Base-by-base conservation (phyloP, 208 protist genomes). In the Acanthamoeba culbertsoni region DNA sequence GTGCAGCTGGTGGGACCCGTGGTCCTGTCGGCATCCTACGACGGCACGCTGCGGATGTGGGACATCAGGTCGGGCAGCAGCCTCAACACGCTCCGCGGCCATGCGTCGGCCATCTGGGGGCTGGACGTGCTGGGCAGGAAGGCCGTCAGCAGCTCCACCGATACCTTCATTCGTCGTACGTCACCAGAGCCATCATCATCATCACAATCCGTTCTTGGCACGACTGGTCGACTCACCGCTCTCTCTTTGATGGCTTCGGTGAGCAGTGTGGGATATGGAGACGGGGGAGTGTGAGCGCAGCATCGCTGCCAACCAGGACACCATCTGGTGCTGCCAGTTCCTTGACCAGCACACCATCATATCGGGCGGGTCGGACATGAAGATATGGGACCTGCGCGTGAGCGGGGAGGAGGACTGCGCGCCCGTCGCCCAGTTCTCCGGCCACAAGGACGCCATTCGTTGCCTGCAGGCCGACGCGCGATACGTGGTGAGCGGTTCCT, bases 261-360 rank as follows among this genome's bases (percentile, higher is more conserved):
- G n/a, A n/a, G n/a, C 23, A 88, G 77, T 57, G 14, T 88, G 77
- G 77, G 77, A 88, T 31, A 57, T 88, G 77, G 77, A 88, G 37
- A 88, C 28, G 12, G 37, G 43, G 23, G 23, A 23, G 16, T 33
- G 37, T 16, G 14, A 16, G 31, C 46, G 43, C 57, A 10, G 23
- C 12, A 16, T 42, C 12, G 77, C 28, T n/a, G 35, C 20, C 14
- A 28, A 59, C 37, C 77, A 88, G 28, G 77, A 88, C 77, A 88
- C 77, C 20, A 28, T 88, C 12, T 88, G 77, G 77, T 57, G 77
- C 77, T 59, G 77, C 28, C 77, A 88, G 31, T 55, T 59, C 37
- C 26, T 88, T 26, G 77, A 88, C 46, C 37, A 55, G 28, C 12
- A 88, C 43, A 88, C 77, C 26, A 26, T 88, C 16, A 33, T 57